Base-by-base conservation (phyloP, 306 rosid species). In the Senna siamea region DNA sequence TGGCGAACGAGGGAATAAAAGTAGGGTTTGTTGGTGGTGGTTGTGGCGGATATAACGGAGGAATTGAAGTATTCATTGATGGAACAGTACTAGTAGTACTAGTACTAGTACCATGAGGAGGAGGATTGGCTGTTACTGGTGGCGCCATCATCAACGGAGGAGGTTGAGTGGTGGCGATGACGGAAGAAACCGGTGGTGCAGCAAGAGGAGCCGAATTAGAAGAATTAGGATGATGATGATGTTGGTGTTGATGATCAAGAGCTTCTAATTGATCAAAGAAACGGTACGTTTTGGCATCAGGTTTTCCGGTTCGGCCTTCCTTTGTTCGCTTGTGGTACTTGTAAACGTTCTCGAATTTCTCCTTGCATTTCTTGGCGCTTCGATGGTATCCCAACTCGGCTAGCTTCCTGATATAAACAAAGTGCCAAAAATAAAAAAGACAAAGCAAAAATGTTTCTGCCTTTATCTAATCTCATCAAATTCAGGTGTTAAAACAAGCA, bases 261-360 rank as follows among this genome's bases (percentile, higher is more conserved):
- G 99, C 99, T 68, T 88, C 66, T 60, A 94, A 79, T 69, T 94
- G 96, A 75, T 89, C 94, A 19, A 89, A 94, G 57, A 94, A 94
- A 14, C 92, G 86, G 78, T 94, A 94, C 3, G 89, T 81, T 74
- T 92, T 94, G 11, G 96, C 96, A 7, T 94, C 95, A 4, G 97
- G n/a, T 79, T 92, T 94, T 2, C 97, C 96, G n/a, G 82, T 84
- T 9, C 95, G 76, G 35, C 93, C 96, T 78, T 92, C 96, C 61
- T 88, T 94, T 61, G 97, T 94, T 80, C 99, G 82, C 76, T 89
- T 88, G 80, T 94, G 99, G 70, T 94, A 94, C 84, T 94, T 94
- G 87, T 88, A 92, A 26, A 94, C 96, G 76, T 94, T 94, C 87
- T 94, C 99, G 40, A 94, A 94, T 65, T 94, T 94, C 86, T 94